Conservation (phyloP, 1,284 basidiomycete species). For the Ceratobasidium papillatum region DNA sequence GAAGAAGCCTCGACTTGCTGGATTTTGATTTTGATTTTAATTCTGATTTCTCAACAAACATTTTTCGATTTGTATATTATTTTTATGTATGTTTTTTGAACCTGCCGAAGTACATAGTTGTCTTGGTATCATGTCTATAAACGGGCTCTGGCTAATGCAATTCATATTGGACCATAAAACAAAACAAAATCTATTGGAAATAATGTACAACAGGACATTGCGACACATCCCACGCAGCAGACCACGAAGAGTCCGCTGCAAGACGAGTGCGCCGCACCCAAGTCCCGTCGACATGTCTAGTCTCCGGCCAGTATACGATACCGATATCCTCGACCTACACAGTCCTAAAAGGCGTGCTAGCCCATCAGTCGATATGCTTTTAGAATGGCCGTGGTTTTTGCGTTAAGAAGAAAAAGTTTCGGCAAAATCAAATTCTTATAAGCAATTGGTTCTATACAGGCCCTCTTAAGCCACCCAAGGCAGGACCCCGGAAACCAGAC, state of each 20-base stretch:
- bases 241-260: conserved; percentile 68
- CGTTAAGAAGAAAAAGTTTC: conserved; percentile 54
- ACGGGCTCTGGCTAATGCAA: neutral
- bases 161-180: neutral
- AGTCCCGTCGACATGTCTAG: conserved; percentile 72
- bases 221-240: conserved; percentile 70
- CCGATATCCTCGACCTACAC: conserved; percentile 81
- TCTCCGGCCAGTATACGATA: conserved; percentile 86
- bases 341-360: conserved; percentile 70
- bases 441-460: conserved; percentile 16
- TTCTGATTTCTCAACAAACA: neutral
- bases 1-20: conserved; percentile 52
- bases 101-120: neutral
- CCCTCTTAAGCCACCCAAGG: conserved; percentile 23
- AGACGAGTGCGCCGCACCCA: conserved; percentile 77
- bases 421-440: conserved; percentile 33
- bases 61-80: conserved; percentile 30
- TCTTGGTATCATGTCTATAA: too few relatives aligned
- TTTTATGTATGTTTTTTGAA: neutral
- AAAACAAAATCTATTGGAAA: neutral
- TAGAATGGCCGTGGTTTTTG: conserved; percentile 68
- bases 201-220: conserved; percentile 88
- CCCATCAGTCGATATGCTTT: conserved; percentile 88
- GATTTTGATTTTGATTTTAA: conserved; percentile 5
- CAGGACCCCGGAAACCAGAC: conserved; percentile 35